Evolutionary conservation across 306 rosid genomes (phyloP).

Genomic region (Castanea sativa): DNA sequence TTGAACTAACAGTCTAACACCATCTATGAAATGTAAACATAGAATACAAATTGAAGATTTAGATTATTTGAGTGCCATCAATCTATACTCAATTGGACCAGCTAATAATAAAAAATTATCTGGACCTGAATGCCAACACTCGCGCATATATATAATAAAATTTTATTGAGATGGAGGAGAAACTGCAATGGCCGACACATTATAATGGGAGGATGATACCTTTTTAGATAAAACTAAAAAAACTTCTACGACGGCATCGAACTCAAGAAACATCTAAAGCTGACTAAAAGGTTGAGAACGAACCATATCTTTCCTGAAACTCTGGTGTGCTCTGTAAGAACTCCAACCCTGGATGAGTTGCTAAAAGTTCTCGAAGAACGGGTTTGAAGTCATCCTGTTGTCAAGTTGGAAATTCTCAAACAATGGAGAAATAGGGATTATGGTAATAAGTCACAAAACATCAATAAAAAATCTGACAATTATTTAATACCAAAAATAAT

Average conservation of each 20-base stretch:
- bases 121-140: too few relatives aligned
- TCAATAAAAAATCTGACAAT: neutral
- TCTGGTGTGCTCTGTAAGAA: slow-evolving; percentile 97
- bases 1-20: neutral
- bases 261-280: neutral
- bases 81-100: neutral
- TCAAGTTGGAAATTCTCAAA: slow-evolving; percentile 16
- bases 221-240: neutral
- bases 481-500: slow-evolving; percentile 1
- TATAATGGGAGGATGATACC: neutral
- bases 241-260: neutral
- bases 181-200: neutral
- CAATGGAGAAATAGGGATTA: slow-evolving; percentile 16
- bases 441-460: slow-evolving; percentile 15
- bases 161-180: too few relatives aligned
- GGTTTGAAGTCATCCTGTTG: slow-evolving; percentile 96
- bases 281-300: slow-evolving; percentile 37
- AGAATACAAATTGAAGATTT: neutral
- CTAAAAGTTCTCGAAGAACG: slow-evolving; percentile 89
- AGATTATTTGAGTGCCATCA: neutral
- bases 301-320: slow-evolving; percentile 99
- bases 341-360: slow-evolving; percentile 96
- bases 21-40: neutral
- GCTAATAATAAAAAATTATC: neutral
- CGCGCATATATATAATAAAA: neutral